Conservation (phyloP, 257 asterid species). For the Cordia subcordata region DNA sequence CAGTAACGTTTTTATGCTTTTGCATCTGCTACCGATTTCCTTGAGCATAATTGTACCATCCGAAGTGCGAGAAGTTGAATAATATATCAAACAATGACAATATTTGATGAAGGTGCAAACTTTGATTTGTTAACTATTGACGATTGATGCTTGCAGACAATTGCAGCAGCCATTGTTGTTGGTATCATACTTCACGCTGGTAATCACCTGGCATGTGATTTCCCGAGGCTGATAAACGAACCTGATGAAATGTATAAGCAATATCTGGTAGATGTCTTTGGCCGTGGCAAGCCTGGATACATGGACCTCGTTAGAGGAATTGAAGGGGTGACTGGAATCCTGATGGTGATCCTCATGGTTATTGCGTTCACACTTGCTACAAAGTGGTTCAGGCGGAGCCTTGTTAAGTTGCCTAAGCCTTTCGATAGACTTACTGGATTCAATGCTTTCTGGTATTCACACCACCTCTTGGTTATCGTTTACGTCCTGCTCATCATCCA, state of each 20-base stretch:
- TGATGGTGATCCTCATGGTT: conserved; percentile 70
- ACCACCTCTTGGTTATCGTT: conserved; percentile 74
- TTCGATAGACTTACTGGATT: conserved; percentile 90
- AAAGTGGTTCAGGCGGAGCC: conserved; percentile 77
- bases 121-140: neutral
- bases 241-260: conserved; percentile 28
- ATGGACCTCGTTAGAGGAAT: conserved; percentile 56
- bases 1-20: too few relatives aligned
- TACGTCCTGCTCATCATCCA: conserved; percentile 77
- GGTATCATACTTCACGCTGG: conserved; percentile 96
- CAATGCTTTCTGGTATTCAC: conserved; percentile 96
- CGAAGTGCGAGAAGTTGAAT: too few relatives aligned
- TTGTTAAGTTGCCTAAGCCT: conserved; percentile 81
- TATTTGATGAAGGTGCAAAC: too few relatives aligned
- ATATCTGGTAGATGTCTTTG: conserved; percentile 49
- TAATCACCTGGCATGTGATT: conserved; percentile 92
- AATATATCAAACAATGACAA: too few relatives aligned
- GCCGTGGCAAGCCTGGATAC: conserved; percentile 49
- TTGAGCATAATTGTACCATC: too few relatives aligned
- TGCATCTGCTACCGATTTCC: too few relatives aligned
- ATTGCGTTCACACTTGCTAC: conserved; percentile 87
- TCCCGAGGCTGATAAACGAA: conserved; percentile 67
- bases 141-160: conserved; percentile 43
- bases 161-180: conserved; percentile 80
- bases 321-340: conserved; percentile 80